Evolutionary conservation across 208 protist species (phyloP).

Genomic region (Trypanosoma avium): DNA sequence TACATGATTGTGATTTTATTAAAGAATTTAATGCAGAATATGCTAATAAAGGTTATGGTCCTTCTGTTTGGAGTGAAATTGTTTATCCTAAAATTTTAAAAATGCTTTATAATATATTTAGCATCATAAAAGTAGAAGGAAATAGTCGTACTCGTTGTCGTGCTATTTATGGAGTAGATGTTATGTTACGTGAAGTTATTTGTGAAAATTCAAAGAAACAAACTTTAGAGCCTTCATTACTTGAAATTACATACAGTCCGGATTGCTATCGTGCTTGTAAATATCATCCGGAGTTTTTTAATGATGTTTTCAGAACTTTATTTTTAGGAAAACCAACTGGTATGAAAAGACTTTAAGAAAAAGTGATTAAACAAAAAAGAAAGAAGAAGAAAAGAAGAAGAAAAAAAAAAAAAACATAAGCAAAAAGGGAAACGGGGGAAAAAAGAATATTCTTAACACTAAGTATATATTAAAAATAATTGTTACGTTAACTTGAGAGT

Average conservation of each 20-base stretch:
- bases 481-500: too few species aligned
- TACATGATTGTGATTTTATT: conserved; percentile 33
- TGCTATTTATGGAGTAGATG: conserved; percentile 34
- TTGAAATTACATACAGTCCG: conserved; percentile 36
- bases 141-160: conserved; percentile 25
- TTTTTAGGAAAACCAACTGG: conserved; percentile 28
- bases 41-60: conserved; percentile 23
- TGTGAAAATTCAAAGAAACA: neutral
- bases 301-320: conserved; percentile 36
- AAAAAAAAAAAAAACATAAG: too few species aligned
- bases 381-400: too few species aligned
- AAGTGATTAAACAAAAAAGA: too few species aligned
- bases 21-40: conserved; percentile 32
- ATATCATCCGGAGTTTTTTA: conserved; percentile 26
- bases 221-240: conserved; percentile 29
- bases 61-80: conserved; percentile 13
- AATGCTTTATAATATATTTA: conserved; percentile 28
- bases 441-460: too few species aligned
- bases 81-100: conserved; percentile 32
- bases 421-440: too few species aligned
- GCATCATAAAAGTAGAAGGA: neutral
- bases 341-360: conserved; percentile 35
- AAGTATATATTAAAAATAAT: too few species aligned
- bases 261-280: conserved; percentile 42
- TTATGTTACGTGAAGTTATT: conserved; percentile 25